These are phyloP conservation scores for Aspergillus sp. DNA, from an alignment of 2,329 filamentous ascomycete species.

Conservation along the genomic window DNA sequence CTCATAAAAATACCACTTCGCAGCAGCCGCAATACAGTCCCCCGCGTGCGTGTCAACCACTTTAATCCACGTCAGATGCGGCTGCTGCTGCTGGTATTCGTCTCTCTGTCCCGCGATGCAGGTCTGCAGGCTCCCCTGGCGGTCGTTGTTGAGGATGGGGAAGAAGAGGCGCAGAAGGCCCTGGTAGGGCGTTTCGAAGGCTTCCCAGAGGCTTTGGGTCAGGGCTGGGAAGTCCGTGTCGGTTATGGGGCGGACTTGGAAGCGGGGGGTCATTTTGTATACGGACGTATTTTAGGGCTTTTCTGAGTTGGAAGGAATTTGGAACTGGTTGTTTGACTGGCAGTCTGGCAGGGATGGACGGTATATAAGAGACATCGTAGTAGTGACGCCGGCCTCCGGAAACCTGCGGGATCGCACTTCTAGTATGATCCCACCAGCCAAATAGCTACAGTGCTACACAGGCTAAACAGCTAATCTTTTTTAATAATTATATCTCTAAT, in stretches of 20 bases:
- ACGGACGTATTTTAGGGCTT: too few species aligned
- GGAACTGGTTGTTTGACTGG: too few species aligned
- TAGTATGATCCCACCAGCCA: too few species aligned
- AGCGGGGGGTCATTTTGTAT: neutral
- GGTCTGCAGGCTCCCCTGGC: neutral
- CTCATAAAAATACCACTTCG: neutral
- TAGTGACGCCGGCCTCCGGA: too few species aligned
- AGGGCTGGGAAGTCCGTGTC: neutral
- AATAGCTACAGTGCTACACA: too few species aligned
- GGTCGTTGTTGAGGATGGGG: neutral
- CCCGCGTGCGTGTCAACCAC: neutral
- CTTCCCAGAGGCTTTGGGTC: neutral
- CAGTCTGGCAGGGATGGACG: too few species aligned
- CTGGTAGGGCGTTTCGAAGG: neutral
- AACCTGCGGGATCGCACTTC: too few species aligned
- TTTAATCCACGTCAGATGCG: neutral
- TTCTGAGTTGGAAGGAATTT: too few species aligned
- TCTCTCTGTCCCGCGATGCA: neutral
- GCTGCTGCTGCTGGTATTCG: neutral
- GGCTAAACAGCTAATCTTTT: too few species aligned
- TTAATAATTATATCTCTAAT: too few species aligned
- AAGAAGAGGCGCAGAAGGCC: neutral
- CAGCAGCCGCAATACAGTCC: neutral
- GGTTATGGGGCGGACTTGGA: neutral
- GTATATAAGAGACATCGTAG: too few species aligned